Percentiles rank a stretch among this genome's conserved stretches.
Conservation (phyloP, 192 early-diverging fungal species). For the Ramicandelaber brevisporus region DNA sequence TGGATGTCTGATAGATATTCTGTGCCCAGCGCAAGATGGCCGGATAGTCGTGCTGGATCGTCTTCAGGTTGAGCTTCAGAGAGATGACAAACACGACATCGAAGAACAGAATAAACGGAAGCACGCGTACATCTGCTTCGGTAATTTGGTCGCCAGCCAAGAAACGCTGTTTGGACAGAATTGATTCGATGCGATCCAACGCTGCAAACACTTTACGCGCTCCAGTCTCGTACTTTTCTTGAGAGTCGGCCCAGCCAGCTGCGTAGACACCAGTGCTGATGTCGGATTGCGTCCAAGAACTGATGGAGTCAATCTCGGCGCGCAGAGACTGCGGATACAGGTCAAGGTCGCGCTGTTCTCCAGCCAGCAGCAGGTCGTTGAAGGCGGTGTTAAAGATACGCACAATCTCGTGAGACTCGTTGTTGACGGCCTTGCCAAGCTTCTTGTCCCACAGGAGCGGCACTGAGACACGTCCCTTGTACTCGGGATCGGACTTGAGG, state of each 20-base stretch:
- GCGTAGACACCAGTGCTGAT: conserved; percentile 63
- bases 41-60: conserved; percentile 55
- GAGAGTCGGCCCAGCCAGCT: conserved; percentile 48
- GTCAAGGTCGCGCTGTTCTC: conserved; percentile 18
- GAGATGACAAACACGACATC: conserved; percentile 56
- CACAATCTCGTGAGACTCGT: conserved; percentile 68
- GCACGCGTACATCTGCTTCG: conserved; percentile 63
- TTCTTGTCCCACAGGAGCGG: conserved; percentile 78
- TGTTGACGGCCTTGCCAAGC: conserved; percentile 50
- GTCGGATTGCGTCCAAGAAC: conserved; percentile 53
- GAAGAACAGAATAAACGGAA: conserved; percentile 64
- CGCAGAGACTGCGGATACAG: conserved; percentile 41
- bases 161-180: conserved; percentile 27
- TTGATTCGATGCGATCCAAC: conserved; percentile 32
- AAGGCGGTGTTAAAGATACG: conserved; percentile 57
- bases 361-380: conserved; percentile 31
- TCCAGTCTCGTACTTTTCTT: conserved; percentile 26
- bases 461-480: conserved; percentile 40
- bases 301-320: conserved; percentile 41
- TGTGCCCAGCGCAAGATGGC: conserved; percentile 39
- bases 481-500: conserved; percentile 39
- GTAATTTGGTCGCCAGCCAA: conserved; percentile 41
- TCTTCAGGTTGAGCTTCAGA: conserved; percentile 58
- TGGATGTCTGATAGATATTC: background rate
- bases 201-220: conserved; percentile 11